These are phyloP conservation scores for Glonium stellatum DNA, from an alignment of 495 filamentous ascomycete species.

Conservation along the genomic window DNA sequence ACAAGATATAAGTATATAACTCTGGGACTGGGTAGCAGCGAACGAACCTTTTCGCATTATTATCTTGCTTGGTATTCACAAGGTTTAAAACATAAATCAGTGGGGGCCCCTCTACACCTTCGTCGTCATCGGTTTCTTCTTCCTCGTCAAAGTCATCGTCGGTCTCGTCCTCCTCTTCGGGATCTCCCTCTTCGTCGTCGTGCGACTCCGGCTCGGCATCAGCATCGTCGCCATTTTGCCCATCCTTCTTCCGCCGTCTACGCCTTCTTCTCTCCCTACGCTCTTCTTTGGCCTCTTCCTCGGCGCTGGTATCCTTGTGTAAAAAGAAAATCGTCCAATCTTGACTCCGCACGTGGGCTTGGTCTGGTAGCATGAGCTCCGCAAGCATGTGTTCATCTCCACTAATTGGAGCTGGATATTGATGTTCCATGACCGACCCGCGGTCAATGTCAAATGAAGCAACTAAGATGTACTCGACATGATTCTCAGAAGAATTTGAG, in stretches of 20 bases:
- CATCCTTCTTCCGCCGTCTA: slow-evolving; percentile 35
- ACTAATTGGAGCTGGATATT: slow-evolving; percentile 88
- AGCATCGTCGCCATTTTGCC: slow-evolving; percentile 11
- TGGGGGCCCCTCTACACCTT: slow-evolving; percentile 71
- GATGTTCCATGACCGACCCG: slow-evolving; percentile 96
- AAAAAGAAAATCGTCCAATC: slow-evolving; percentile 99
- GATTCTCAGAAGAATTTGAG: slow-evolving; percentile 66
- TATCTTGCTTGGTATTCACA: slow-evolving; percentile 96
- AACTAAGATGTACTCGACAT: slow-evolving; percentile 99
- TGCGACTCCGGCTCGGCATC: background rate
- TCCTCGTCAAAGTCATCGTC: slow-evolving; percentile 43
- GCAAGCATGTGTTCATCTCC: slow-evolving; percentile 98
- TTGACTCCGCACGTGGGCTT: slow-evolving; percentile 87
- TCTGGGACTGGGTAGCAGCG: background rate
- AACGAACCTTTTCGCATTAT: slow-evolving; percentile 67
- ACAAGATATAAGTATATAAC: slow-evolving; percentile 15
- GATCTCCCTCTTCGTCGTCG: slow-evolving; percentile 42
- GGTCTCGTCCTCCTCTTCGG: slow-evolving; percentile 43
- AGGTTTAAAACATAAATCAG: slow-evolving; percentile 95
- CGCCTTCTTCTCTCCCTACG: slow-evolving; percentile 47
- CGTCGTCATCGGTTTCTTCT: slow-evolving; percentile 47
- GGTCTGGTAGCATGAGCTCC: slow-evolving; percentile 97
- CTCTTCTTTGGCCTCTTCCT: slow-evolving; percentile 52
- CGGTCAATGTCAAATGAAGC: slow-evolving; percentile 95
- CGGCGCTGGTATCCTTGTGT: slow-evolving; percentile 85